Conservation (phyloP, 495 filamentous ascomycete species). For the Neurospora cerealis region DNA sequence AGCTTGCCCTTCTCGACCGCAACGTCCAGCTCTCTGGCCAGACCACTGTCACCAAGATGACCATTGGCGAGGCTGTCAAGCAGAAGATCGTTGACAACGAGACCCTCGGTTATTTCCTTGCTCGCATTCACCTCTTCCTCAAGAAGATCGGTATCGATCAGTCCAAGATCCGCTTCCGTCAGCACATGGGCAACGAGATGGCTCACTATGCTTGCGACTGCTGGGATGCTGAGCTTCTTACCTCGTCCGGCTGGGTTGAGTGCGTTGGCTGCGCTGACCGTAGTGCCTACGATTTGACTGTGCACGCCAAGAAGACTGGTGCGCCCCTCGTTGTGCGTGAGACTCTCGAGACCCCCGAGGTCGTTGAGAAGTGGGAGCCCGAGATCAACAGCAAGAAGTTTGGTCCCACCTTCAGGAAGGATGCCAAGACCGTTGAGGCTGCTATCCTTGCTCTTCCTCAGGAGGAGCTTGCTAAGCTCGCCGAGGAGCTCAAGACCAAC, state of each 20-base stretch:
- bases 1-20: constrained; percentile 60
- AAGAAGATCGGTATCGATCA: constrained; percentile 58
- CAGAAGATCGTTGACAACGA: constrained; percentile 67
- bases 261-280: constrained; percentile 79
- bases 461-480: constrained; percentile 59
- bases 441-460: constrained; percentile 58
- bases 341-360: constrained; percentile 47
- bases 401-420: constrained; percentile 72
- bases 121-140: constrained; percentile 66
- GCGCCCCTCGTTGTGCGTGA: constrained; percentile 62
- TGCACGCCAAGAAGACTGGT: constrained; percentile 74
- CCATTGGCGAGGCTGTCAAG: constrained; percentile 63
- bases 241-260: constrained; percentile 77
- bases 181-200: constrained; percentile 74
- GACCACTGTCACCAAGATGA: constrained; percentile 48
- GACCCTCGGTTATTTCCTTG: constrained; percentile 81
- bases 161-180: constrained; percentile 68
- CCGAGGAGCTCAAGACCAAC: constrained; percentile 50
- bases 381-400: constrained; percentile 79
- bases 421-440: constrained; percentile 61
- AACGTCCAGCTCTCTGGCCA: constrained; percentile 61
- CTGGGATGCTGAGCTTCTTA: constrained; percentile 75
- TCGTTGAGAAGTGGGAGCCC: constrained; percentile 64
- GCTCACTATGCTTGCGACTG: constrained; percentile 79
- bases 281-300: constrained; percentile 68